Evolutionary conservation across 208 protist species (phyloP).

Genomic region (Trypanosoma scelopori): DNA sequence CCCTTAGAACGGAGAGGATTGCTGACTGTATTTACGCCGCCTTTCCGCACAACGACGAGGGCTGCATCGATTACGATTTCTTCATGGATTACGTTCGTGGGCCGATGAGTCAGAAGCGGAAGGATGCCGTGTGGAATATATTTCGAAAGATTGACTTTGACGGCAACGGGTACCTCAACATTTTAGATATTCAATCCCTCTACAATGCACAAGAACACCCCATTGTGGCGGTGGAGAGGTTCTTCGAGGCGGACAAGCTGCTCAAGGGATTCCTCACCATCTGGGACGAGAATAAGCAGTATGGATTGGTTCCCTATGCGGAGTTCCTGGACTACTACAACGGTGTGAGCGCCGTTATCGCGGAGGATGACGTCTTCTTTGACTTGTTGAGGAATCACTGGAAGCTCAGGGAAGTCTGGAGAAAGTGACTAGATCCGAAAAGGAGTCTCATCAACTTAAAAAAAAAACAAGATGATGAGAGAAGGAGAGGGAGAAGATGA

Average conservation of each 20-base stretch:
- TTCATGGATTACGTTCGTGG: slow-evolving; percentile 87
- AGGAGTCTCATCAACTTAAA: not conserved
- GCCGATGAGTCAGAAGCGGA: slow-evolving; percentile 80
- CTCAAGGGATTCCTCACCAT: slow-evolving; percentile 81
- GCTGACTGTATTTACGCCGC: slow-evolving; percentile 52
- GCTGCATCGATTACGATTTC: slow-evolving; percentile 78
- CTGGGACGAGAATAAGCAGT: slow-evolving; percentile 83
- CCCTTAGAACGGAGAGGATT: slow-evolving; percentile 34
- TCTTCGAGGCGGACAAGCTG: slow-evolving; percentile 78
- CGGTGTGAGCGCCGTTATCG: slow-evolving; percentile 86
- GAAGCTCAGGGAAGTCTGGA: slow-evolving; percentile 53
- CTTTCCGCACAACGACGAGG: slow-evolving; percentile 68
- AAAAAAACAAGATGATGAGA: slow-evolving; percentile 3
- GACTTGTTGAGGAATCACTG: slow-evolving; percentile 81
- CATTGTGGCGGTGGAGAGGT: slow-evolving; percentile 63
- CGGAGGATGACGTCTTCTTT: slow-evolving; percentile 81
- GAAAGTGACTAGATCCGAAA: not conserved
- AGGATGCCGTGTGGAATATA: slow-evolving; percentile 70
- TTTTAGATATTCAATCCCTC: slow-evolving; percentile 73
- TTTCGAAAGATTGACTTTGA: slow-evolving; percentile 88
- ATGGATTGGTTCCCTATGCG: slow-evolving; percentile 75
- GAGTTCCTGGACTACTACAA: slow-evolving; percentile 94
- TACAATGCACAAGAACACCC: slow-evolving; percentile 89
- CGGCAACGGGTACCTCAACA: slow-evolving; percentile 65
- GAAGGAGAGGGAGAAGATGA: not conserved